Conservation (phyloP, 352 stramenopile genomes). For the Phytophthora cajani region DNA sequence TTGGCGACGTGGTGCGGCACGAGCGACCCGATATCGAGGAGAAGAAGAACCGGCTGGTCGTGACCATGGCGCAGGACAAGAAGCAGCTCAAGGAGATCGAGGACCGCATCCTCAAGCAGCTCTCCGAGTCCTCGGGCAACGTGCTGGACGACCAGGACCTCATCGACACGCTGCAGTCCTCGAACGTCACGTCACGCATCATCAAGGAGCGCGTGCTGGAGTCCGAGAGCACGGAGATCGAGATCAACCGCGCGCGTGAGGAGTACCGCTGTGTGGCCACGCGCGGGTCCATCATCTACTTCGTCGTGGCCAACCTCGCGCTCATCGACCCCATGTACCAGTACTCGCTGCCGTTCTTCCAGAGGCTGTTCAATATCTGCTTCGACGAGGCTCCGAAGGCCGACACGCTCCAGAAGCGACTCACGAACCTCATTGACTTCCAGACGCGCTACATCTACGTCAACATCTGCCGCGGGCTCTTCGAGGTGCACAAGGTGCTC, state of each 20-base stretch:
- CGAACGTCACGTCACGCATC: slow-evolving; percentile 84
- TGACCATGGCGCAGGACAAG: slow-evolving; percentile 94
- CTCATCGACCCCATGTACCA: slow-evolving; percentile 97
- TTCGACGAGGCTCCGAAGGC: slow-evolving; percentile 81
- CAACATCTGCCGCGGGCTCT: slow-evolving; percentile 95
- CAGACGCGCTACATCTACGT: slow-evolving; percentile 93
- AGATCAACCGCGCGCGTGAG: slow-evolving; percentile 92
- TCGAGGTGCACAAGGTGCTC: slow-evolving; percentile 94
- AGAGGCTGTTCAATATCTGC: slow-evolving; percentile 92
- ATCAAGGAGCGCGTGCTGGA: slow-evolving; percentile 93
- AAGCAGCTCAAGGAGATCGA: slow-evolving; percentile 94
- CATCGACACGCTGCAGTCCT: slow-evolving; percentile 87
- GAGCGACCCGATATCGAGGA: slow-evolving; percentile 94
- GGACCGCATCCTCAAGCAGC: slow-evolving; percentile 91
- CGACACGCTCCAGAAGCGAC: slow-evolving; percentile 58
- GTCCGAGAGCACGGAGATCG: slow-evolving; percentile 89
- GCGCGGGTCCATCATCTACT: slow-evolving; percentile 94
- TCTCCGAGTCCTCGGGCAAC: slow-evolving; percentile 92
- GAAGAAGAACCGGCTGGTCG: slow-evolving; percentile 93
- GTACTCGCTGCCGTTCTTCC: slow-evolving; percentile 95
- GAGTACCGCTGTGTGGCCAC: slow-evolving; percentile 92
- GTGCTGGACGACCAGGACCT: slow-evolving; percentile 94
- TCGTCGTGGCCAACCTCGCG: slow-evolving; percentile 93
- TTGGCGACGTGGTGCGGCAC: slow-evolving; percentile 92
- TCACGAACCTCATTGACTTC: slow-evolving; percentile 89